These are phyloP conservation scores for Panellus pusillus DNA, from an alignment of 768 basidiomycete species.

Conservation along the genomic window DNA sequence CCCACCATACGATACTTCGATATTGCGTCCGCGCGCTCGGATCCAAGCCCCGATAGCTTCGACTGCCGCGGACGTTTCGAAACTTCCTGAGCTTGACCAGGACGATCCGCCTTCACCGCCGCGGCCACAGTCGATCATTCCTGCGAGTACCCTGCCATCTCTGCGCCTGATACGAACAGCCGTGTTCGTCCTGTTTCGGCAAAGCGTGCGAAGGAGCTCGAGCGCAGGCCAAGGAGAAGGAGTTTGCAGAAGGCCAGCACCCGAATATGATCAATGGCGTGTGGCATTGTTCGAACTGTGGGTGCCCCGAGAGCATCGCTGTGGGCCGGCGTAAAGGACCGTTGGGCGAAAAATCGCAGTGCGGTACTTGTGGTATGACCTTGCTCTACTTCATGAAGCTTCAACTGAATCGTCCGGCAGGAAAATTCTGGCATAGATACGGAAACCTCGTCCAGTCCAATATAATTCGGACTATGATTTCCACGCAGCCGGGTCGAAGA, in stretches of 20 bases:
- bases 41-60: conserved; percentile 61
- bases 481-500: conserved; percentile 53
- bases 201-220: conserved; percentile 70
- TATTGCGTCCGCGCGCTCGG: conserved; percentile 61
- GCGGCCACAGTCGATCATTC: neutral
- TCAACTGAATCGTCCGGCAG: conserved; percentile 36
- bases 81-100: conserved; percentile 59
- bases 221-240: conserved; percentile 80
- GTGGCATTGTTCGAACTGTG: conserved; percentile 96
- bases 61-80: conserved; percentile 65
- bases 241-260: conserved; percentile 81
- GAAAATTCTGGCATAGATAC: conserved; percentile 90
- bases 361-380: conserved; percentile 83
- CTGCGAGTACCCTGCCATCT: conserved; percentile 21
- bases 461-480: conserved; percentile 76
- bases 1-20: conserved; percentile 53
- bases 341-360: conserved; percentile 86
- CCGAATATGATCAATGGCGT: conserved; percentile 79
- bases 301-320: conserved; percentile 84
- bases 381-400: conserved; percentile 1
- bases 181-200: conserved; percentile 44
- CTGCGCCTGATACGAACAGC: conserved; percentile 49
- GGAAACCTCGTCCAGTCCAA: conserved; percentile 75
- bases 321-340: conserved; percentile 88
- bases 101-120: conserved; percentile 53